Base-by-base conservation (phyloP, 371 early-diverging fungal species). In the Mortierella sp. region DNA sequence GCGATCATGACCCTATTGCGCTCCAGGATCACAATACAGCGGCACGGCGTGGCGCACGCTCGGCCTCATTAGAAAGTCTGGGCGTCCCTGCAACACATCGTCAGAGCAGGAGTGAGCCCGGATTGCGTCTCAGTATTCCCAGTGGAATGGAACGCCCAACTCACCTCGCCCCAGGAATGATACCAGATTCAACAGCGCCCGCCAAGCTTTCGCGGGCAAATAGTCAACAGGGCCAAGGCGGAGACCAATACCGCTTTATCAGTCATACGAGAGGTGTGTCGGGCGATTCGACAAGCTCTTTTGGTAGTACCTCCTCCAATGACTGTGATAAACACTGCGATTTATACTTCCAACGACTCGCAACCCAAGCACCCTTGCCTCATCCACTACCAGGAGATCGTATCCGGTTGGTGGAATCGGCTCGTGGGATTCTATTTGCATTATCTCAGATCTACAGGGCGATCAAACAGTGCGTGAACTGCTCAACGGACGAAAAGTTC, bases 361-460 rank as follows among this genome's bases (percentile, higher is more conserved):
- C 80, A 7, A 48, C 65, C 11, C 65, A 63, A 16, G 66, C 72
- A 15, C 60, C 70, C 25, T 62, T 45, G 15, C 62, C 58, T 6
- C 62, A 62, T 25, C 71, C 80, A 9, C 51, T 80, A 11, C 64
- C 71, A 14, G 29, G 55, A 16, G 80, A 80, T 9, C 70, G 67
- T 4, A 44, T 75, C 9, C 72, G 72, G 18, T 47, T 80, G 2
- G 66, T 75, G 3, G 80, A 80, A 30, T 70, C 80, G 14, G 74
- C 75, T 47, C 75, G 80, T 6, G 80, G 80, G 1, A 80, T 80
- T 15, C 72, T 80, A 1, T 80, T 80, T 53, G 75, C 80, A 11
- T 67, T 80, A 21, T 67, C 71, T 1, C 80, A 80, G 37, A 75
- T 80, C 28, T 74, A 75, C 58, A 74, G 64, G 58, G 80, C 80